These are phyloP conservation scores for Blastobotrys terrestris DNA, from an alignment of 805 yeast genomes.

Conservation along the genomic window DNA sequence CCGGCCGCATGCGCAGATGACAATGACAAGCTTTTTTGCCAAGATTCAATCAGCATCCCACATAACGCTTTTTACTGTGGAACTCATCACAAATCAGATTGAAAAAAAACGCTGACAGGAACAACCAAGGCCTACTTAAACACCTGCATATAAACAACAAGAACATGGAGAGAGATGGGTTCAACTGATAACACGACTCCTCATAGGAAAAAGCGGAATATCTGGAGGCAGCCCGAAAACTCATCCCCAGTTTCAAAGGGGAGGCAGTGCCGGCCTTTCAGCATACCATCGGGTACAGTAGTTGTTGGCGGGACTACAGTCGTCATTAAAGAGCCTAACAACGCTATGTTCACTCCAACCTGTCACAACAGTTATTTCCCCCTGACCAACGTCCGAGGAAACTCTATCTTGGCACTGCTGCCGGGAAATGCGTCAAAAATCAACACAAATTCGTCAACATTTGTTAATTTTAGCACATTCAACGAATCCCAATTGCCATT, in stretches of 20 bases:
- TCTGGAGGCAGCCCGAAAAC: conserved; percentile 4
- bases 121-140: not conserved
- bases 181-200: not conserved
- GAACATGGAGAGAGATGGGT: not conserved
- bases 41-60: not conserved
- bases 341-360: conserved; percentile 4
- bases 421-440: not conserved
- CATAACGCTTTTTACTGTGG: not conserved
- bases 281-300: conserved; percentile 4
- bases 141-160: not conserved
- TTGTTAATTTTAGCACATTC: not conserved
- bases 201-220: not conserved
- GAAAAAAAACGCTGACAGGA: not conserved
- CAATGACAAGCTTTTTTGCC: conserved; percentile 5
- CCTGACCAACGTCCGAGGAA: not conserved
- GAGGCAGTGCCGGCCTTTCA: conserved; percentile 1
- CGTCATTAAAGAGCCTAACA: not conserved
- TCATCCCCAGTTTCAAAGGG: not conserved
- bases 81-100: not conserved
- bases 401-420: not conserved
- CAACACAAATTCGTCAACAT: not conserved
- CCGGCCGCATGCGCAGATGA: not conserved
- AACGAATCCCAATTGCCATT: not conserved
- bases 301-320: conserved; percentile 2
- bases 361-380: conserved; percentile 3